Evolutionary conservation across 1,284 basidiomycete genomes (phyloP).

Genomic region (Coniophora puteana): DNA sequence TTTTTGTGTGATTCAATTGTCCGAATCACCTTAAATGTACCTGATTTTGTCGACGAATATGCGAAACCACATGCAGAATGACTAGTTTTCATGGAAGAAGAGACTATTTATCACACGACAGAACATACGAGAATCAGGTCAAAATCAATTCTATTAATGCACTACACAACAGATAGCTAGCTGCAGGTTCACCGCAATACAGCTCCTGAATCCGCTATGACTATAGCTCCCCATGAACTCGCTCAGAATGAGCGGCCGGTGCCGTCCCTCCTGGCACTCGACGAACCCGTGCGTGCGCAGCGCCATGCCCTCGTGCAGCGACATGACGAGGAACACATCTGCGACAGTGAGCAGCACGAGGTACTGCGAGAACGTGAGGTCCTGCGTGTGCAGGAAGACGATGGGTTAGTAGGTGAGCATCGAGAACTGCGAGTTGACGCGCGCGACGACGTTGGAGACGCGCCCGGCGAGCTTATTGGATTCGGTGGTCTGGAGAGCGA

Average conservation of each 20-base stretch:
- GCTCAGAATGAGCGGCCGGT: constrained; percentile 73
- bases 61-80: too few relatives aligned
- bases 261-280: constrained; percentile 70
- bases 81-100: too few relatives aligned
- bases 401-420: constrained; percentile 86
- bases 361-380: constrained; percentile 85
- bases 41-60: too few relatives aligned
- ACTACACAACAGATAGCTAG: too few relatives aligned
- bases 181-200: constrained; percentile 85
- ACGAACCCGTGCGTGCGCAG: constrained; percentile 82
- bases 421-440: constrained; percentile 81
- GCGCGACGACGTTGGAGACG: constrained; percentile 74
- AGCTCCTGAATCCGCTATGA: constrained; percentile 81
- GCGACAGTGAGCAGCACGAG: constrained; percentile 79
- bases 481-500: constrained; percentile 81
- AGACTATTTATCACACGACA: too few relatives aligned
- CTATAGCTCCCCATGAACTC: constrained; percentile 88
- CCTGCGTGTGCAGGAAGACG: constrained; percentile 86
- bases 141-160: too few relatives aligned
- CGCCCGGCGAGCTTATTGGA: constrained; percentile 72
- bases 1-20: too few relatives aligned
- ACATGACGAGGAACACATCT: constrained; percentile 85
- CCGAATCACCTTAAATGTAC: too few relatives aligned
- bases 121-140: too few relatives aligned
- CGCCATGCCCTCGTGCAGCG: constrained; percentile 86